Percentiles rank a stretch among this genome's conserved stretches.
Conservation (phyloP, 2,329 filamentous ascomycete species). For the Hypoxylon sp. region DNA sequence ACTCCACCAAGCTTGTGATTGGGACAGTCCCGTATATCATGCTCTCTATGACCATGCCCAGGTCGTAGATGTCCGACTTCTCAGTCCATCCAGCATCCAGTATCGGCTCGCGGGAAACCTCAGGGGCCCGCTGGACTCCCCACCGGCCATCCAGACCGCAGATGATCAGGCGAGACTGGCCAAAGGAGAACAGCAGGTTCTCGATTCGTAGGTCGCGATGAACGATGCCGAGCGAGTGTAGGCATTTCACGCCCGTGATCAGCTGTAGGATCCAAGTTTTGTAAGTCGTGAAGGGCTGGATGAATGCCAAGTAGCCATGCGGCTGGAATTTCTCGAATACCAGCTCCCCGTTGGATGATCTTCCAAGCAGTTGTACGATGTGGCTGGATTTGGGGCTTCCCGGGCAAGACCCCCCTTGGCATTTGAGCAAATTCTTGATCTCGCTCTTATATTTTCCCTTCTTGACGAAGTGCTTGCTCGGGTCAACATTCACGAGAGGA, state of each 20-base stretch:
- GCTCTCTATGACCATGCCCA: slow-evolving; percentile 40
- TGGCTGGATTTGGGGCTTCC: slow-evolving; percentile 33
- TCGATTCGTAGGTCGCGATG: slow-evolving; percentile 41
- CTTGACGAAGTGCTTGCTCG: slow-evolving; percentile 41
- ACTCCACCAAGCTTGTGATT: slow-evolving; percentile 39
- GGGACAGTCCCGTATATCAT: slow-evolving; percentile 44
- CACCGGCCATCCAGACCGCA: slow-evolving; percentile 43
- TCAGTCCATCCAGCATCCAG: slow-evolving; percentile 27
- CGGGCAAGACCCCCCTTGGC: slow-evolving; percentile 38
- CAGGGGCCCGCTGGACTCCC: slow-evolving; percentile 40
- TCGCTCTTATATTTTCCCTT: slow-evolving; percentile 42
- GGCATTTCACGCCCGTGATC: slow-evolving; percentile 35
- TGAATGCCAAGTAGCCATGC: slow-evolving; percentile 4
- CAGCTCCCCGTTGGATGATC: slow-evolving; percentile 34
- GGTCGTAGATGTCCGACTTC: slow-evolving; percentile 42
- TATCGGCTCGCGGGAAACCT: slow-evolving; percentile 34
- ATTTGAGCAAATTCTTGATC: slow-evolving; percentile 40
- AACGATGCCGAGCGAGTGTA: slow-evolving; percentile 43
- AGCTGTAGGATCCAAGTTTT: slow-evolving; percentile 41
- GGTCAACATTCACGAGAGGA: slow-evolving; percentile 35
- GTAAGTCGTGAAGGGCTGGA: slow-evolving; percentile 23
- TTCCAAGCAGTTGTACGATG: slow-evolving; percentile 40
- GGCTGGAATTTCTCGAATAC: slow-evolving; percentile 39
- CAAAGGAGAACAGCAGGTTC: slow-evolving; percentile 40
- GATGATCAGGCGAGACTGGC: slow-evolving; percentile 34